These are phyloP conservation scores for Iberis amara DNA, from an alignment of 441 rosid species.

Conservation along the genomic window DNA sequence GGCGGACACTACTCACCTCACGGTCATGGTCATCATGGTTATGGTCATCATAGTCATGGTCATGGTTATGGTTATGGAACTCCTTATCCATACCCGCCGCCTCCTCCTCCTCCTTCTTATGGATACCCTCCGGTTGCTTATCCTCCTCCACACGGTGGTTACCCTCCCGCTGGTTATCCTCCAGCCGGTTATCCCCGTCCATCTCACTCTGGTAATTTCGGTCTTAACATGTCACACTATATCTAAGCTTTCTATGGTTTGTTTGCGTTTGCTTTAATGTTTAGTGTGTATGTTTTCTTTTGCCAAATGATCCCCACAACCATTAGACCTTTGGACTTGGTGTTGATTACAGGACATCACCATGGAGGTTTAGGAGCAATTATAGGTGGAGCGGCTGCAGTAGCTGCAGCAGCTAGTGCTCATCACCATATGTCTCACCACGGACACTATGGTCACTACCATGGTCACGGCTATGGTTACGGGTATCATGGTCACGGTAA, in stretches of 20 bases:
- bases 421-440: conserved; percentile 53
- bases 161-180: conserved; percentile 24
- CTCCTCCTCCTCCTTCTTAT: conserved; percentile 37
- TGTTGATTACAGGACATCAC: conserved; percentile 28
- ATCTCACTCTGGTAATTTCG: conserved; percentile 26
- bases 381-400: conserved; percentile 63
- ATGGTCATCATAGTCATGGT: conserved; percentile 27
- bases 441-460: conserved; percentile 35
- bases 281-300: not conserved
- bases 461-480: conserved; percentile 30
- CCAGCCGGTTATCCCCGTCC: conserved; percentile 27
- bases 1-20: conserved; percentile 33
- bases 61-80: conserved; percentile 26
- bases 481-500: conserved; percentile 46
- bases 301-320: not conserved
- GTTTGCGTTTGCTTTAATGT: conserved; percentile 5
- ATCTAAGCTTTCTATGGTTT: not conserved
- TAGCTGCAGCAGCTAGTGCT: conserved; percentile 35
- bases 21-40: conserved; percentile 28
- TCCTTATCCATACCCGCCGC: conserved; percentile 42
- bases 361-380: conserved; percentile 47
- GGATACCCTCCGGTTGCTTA: conserved; percentile 56
- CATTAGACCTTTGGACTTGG: not conserved
- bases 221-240: conserved; percentile 2
- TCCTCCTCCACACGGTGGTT: conserved; percentile 42